phyloP scores from a whole-genome alignment of 2,329 filamentous ascomycete genomes.

The Escovopsis weberi region DNA sequence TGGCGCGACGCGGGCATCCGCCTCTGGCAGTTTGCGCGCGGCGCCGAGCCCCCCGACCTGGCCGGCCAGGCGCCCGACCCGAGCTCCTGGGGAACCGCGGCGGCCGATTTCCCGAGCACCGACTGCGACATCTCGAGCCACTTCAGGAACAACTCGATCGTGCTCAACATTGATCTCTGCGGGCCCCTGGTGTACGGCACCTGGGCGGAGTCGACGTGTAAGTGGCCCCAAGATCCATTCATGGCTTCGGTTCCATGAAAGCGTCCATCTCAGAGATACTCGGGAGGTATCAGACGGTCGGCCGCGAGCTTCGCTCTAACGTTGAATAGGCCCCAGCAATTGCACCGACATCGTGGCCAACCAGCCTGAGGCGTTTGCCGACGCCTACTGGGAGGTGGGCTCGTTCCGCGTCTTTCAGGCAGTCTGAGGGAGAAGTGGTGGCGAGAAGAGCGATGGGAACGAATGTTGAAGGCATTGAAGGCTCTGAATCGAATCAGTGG shows the following conservation, averaged over 20 bases:
- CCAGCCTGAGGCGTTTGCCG: slow-evolving; percentile 38
- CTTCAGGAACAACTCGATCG: slow-evolving; percentile 51
- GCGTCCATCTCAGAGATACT: too few relatives aligned
- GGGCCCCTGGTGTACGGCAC: slow-evolving; percentile 37
- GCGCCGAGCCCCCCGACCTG: slow-evolving; percentile 37
- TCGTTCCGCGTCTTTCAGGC: slow-evolving; percentile 41
- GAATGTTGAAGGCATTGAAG: too few relatives aligned
- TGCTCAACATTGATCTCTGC: slow-evolving; percentile 52
- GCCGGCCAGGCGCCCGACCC: slow-evolving; percentile 39
- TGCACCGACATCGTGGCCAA: slow-evolving; percentile 44
- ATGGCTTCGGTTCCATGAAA: too few relatives aligned
- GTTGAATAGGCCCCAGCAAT: slow-evolving; percentile 31
- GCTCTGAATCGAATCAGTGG: too few relatives aligned
- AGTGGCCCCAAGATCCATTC: slow-evolving; percentile 6
- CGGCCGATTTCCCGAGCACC: slow-evolving; percentile 51
- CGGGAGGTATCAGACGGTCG: too few relatives aligned
- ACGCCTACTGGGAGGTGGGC: slow-evolving; percentile 53
- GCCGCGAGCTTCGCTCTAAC: neutral
- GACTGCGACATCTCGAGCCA: slow-evolving; percentile 43
- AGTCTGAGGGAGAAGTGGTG: too few relatives aligned
- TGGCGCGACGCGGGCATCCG: slow-evolving; percentile 46
- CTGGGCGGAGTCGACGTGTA: slow-evolving; percentile 32
- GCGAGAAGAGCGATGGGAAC: too few relatives aligned
- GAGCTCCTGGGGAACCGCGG: slow-evolving; percentile 43
- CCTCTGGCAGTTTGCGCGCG: slow-evolving; percentile 43